A percentile compares a stretch with the other conserved stretches of the same genome.
Evolutionary conservation across 176 grass and related monocot genomes (phyloP).

Genomic region (Oryza coarctata): DNA sequence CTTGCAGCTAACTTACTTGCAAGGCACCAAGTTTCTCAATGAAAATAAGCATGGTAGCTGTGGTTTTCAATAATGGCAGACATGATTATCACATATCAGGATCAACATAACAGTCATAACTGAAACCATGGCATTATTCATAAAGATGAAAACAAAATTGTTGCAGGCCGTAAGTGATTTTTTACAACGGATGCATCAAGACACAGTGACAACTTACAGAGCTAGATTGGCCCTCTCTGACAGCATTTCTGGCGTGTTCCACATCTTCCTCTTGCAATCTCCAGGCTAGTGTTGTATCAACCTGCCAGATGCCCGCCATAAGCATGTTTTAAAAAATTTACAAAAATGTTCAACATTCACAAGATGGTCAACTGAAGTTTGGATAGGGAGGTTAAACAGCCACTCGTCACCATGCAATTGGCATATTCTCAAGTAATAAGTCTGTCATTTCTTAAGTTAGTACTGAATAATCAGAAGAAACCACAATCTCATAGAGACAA

Average conservation of each 20-base stretch:
- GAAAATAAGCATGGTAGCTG: not conserved
- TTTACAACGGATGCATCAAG: slow-evolving; percentile 6
- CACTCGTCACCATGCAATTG: not conserved
- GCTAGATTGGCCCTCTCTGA: slow-evolving; percentile 46
- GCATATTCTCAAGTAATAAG: not conserved
- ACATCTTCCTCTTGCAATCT: slow-evolving; percentile 58
- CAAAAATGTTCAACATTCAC: not conserved
- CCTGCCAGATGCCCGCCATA: slow-evolving; percentile 48
- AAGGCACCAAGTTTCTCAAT: not conserved
- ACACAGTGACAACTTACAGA: slow-evolving; percentile 37
- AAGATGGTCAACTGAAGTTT: not conserved
- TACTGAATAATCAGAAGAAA: slow-evolving; percentile 9
- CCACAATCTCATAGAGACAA: not conserved
- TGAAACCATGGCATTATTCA: not conserved
- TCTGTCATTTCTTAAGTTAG: not conserved
- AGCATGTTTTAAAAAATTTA: not conserved
- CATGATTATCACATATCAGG: not conserved
- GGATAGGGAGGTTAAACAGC: not conserved
- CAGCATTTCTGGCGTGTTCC: slow-evolving; percentile 36
- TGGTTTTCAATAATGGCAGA: not conserved
- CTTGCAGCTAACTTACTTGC: slow-evolving; percentile 19
- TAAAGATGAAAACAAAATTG: slow-evolving; percentile 1
- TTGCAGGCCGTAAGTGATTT: not conserved
- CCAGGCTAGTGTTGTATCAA: slow-evolving; percentile 63
- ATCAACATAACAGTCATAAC: slow-evolving; percentile 16